phyloP scores from a whole-genome alignment of 2,329 filamentous ascomycete species.

The Cladophialophora exuberans region DNA sequence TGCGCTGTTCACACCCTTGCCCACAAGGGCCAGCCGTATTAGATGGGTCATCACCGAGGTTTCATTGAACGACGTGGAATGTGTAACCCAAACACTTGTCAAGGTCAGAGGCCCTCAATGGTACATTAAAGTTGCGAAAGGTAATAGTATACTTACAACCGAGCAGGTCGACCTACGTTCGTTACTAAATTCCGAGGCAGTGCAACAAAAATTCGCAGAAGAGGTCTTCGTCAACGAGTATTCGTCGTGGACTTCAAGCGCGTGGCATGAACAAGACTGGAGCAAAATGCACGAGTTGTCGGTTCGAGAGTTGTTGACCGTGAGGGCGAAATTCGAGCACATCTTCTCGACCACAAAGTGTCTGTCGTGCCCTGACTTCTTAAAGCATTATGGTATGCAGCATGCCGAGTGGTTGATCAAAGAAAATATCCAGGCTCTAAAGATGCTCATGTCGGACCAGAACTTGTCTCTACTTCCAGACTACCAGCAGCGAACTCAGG shows the following conservation, averaged over 20 bases:
- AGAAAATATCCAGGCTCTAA: slow-evolving; percentile 85
- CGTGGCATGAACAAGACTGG: slow-evolving; percentile 86
- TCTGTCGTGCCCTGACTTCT: slow-evolving; percentile 72
- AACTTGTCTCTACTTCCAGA: slow-evolving; percentile 94
- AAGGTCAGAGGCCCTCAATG: slow-evolving; percentile 54
- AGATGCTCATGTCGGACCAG: slow-evolving; percentile 89
- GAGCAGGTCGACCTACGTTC: slow-evolving; percentile 42
- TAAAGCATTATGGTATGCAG: slow-evolving; percentile 94
- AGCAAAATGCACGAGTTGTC: slow-evolving; percentile 77
- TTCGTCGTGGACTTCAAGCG: slow-evolving; percentile 70
- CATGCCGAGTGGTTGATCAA: slow-evolving; percentile 97
- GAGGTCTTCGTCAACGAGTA: slow-evolving; percentile 71
- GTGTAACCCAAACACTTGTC: slow-evolving; percentile 71
- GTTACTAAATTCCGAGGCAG: slow-evolving; percentile 45
- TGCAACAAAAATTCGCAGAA: slow-evolving; percentile 63
- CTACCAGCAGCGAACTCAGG: slow-evolving; percentile 91
- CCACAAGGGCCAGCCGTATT: slow-evolving; percentile 68
- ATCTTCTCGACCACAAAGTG: slow-evolving; percentile 68
- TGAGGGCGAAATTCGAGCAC: slow-evolving; percentile 66
- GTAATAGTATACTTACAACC: slow-evolving; percentile 38
- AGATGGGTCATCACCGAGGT: slow-evolving; percentile 70
- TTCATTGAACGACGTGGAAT: slow-evolving; percentile 78
- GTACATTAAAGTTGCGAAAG: slow-evolving; percentile 55
- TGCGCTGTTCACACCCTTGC: slow-evolving; percentile 67
- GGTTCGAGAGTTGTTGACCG: slow-evolving; percentile 76